Conservation (phyloP, 495 filamentous ascomycete species). For the Neurospora sp. region DNA sequence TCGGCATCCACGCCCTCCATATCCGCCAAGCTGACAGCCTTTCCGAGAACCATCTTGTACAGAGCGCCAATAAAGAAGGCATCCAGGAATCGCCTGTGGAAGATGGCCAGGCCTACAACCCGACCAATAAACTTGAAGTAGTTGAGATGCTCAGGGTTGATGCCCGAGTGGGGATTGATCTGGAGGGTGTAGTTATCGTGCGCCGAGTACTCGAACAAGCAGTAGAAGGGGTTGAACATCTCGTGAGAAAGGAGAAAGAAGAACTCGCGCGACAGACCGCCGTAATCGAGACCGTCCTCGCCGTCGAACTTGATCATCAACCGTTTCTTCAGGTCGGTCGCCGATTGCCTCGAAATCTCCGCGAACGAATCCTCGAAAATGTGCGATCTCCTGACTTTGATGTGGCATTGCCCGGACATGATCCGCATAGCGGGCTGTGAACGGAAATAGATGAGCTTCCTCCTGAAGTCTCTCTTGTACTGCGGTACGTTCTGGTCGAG, state of each 20-base stretch:
- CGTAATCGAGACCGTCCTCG: conserved; percentile 96
- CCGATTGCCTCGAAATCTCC: conserved; percentile 93
- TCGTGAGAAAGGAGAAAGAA: conserved; percentile 99
- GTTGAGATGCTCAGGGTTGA: conserved; percentile 98
- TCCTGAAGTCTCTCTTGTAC: conserved; percentile 97
- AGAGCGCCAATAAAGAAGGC: conserved; percentile 99
- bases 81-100: conserved; percentile 95
- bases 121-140: conserved; percentile 99
- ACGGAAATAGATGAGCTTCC: conserved; percentile 98
- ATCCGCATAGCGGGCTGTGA: conserved; percentile 95
- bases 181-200: conserved; percentile 99
- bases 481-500: conserved; percentile 97
- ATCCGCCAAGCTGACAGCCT: conserved; percentile 81
- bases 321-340: conserved; percentile 94
- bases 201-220: conserved; percentile 97
- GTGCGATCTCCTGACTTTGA: conserved; percentile 91
- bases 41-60: conserved; percentile 98
- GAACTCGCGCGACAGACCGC: conserved; percentile 96
- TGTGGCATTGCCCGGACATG: conserved; percentile 90
- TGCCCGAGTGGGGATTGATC: conserved; percentile 98
- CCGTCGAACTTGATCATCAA: conserved; percentile 99
- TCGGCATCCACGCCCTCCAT: conserved; percentile 99
- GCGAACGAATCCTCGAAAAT: conserved; percentile 99
- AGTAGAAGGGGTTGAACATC: conserved; percentile 99
- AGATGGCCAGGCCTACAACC: conserved; percentile 94